Conservation (phyloP, 345 rosid species). For the Populus tremula region DNA sequence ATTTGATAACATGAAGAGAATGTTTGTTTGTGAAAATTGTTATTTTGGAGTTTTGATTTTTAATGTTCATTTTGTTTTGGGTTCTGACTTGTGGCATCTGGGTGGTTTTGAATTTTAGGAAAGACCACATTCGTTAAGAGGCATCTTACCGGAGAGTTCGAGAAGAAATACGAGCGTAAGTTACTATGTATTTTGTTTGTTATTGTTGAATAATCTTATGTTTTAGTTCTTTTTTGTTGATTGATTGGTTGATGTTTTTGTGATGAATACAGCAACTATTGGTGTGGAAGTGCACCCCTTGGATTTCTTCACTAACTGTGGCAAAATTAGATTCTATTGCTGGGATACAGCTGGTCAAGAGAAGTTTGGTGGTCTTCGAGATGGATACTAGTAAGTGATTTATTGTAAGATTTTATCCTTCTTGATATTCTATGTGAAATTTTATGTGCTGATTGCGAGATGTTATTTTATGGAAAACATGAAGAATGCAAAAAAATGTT, state of each 20-base stretch:
- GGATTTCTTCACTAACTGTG: conserved; percentile 91
- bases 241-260: neutral
- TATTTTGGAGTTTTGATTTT: neutral
- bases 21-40: no score
- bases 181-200: neutral
- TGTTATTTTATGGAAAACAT: no score
- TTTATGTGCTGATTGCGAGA: no score
- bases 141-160: conserved; percentile 95
- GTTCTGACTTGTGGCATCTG: neutral
- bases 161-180: conserved; percentile 95
- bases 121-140: conserved; percentile 87
- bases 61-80: neutral
- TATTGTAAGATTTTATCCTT: neutral
- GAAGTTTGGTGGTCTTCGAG: conserved; percentile 91
- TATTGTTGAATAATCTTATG: neutral
- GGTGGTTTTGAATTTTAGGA: conserved; percentile 35
- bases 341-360: conserved; percentile 99
- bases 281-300: conserved; percentile 96
- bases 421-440: no score
- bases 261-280: conserved; percentile 59
- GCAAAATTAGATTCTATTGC: conserved; percentile 86
- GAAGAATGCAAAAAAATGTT: no score
- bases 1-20: no score
- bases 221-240: neutral
- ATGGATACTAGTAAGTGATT: conserved; percentile 82